Percentiles rank a stretch among this genome's conserved stretches.
phyloP scores from a whole-genome alignment of 257 asterid species.

The Solanum sparsipilum region DNA sequence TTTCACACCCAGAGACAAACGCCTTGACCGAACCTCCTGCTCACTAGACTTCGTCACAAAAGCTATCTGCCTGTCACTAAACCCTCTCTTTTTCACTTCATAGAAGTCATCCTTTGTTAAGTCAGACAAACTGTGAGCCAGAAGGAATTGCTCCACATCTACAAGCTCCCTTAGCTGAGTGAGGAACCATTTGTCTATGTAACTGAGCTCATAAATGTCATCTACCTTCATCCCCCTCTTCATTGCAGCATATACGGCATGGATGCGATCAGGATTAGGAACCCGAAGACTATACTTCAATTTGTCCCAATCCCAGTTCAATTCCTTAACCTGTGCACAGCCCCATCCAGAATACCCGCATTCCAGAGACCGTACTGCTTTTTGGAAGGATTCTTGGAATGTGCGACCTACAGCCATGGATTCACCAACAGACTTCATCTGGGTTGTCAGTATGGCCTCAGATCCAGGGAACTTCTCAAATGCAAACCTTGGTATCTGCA shows the following conservation, averaged over 20 bases:
- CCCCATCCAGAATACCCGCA: slow-evolving; percentile 90
- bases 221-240: slow-evolving; percentile 91
- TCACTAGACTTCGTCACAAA: slow-evolving; percentile 69
- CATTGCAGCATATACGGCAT: slow-evolving; percentile 90
- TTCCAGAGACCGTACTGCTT: slow-evolving; percentile 85
- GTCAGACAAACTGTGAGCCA: slow-evolving; percentile 40
- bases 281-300: slow-evolving; percentile 76
- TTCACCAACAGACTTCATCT: slow-evolving; percentile 98
- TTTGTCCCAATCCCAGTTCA: slow-evolving; percentile 80
- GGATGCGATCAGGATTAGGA: slow-evolving; percentile 86
- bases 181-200: slow-evolving; percentile 84
- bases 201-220: slow-evolving; percentile 72
- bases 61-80: slow-evolving; percentile 90
- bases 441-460: slow-evolving; percentile 89
- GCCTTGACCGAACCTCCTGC: slow-evolving; percentile 64
- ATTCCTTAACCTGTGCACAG: slow-evolving; percentile 73
- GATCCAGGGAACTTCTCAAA: slow-evolving; percentile 99
- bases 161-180: slow-evolving; percentile 86
- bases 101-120: slow-evolving; percentile 69
- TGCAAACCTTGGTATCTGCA: slow-evolving; percentile 89
- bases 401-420: slow-evolving; percentile 99
- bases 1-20: slow-evolving; percentile 74
- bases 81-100: slow-evolving; percentile 95
- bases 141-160: slow-evolving; percentile 72
- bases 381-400: slow-evolving; percentile 96